Evolutionary conservation across 108 stramenopile species (phyloP), one percentile per base, ranked within the genome.

Genomic region (Fistulifera solaris): DNA sequence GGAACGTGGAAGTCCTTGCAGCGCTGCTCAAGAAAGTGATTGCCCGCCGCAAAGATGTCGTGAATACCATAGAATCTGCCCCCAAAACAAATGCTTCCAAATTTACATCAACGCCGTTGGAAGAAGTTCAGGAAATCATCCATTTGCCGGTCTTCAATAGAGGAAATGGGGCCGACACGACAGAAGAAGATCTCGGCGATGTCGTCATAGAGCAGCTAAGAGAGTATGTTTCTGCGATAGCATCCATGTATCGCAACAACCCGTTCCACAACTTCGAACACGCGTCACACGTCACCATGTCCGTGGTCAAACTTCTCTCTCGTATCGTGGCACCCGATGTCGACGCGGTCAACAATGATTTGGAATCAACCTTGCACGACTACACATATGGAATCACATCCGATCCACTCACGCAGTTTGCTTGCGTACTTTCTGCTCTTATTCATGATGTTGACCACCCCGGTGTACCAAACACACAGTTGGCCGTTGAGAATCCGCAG

Each of bases 381-480:
- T 21, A 45, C 21, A 45, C 44, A 11, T 45, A 45, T 45, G 44
- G 44, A 4, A 45, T 45, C 16, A 45, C 44, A 21, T 19, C 19
- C 44, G 44, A 45, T 21, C 44, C 44, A 11, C 44, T 64, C 27
- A 68, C 57, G 11, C 38, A 47, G 26, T 70, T 73, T 43, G 40
- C 68, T 7, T 45, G 68, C n/a, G 52, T 69, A 8, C 69, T 73
- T 39, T 50, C 64, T 5, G 63, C 63, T n/a, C 45, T 73, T 23
- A 63, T 73, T 31, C 72, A 73, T 39, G 72, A 73, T 41, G 68
- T 58, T 8, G 72, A 61, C 0, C 72, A 73, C 43, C 68, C 68
- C 8, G 68, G 67, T 52, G 22, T 48, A 42, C n/a, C 44, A 13
- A 67, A 73, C 19, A 40, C 63, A 27, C 48, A 61, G 23, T 47